A percentile compares a stretch with the other conserved stretches of the same genome.
phyloP scores from a whole-genome alignment of 192 early-diverging fungal species.

The Backusella australiensis region DNA sequence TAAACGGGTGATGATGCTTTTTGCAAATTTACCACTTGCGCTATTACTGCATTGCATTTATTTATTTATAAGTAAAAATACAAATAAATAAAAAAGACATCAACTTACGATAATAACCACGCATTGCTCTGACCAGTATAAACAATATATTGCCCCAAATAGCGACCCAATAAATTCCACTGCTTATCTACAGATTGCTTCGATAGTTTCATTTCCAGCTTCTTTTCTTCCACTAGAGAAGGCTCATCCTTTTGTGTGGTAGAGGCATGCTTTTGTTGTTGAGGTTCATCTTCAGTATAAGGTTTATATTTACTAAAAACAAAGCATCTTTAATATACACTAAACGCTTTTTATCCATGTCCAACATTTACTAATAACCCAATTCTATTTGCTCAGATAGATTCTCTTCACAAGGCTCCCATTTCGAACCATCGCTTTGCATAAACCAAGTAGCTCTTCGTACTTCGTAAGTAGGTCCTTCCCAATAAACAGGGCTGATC shows the following conservation, averaged over 20 bases:
- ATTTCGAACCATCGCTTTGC: conserved; percentile 58
- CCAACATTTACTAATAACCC: conserved; percentile 58
- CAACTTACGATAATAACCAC: conserved; percentile 52
- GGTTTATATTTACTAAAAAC: conserved; percentile 29
- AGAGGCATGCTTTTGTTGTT: not conserved
- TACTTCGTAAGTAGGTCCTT: conserved; percentile 78
- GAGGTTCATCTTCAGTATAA: conserved; percentile 14
- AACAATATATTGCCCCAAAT: conserved; percentile 71
- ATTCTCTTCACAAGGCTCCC: conserved; percentile 81
- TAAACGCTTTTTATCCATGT: no score
- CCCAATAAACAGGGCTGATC: conserved; percentile 75
- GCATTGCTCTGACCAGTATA: conserved; percentile 64
- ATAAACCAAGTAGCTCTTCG: conserved; percentile 85
- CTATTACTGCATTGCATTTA: conserved; percentile 18
- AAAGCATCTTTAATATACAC: not conserved
- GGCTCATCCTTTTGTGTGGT: not conserved
- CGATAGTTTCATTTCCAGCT: conserved; percentile 26
- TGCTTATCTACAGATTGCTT: conserved; percentile 49
- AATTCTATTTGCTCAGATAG: conserved; percentile 77
- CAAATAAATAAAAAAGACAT: not conserved
- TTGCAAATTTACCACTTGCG: conserved; percentile 35
- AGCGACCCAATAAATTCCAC: conserved; percentile 78
- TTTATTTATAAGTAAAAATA: not conserved
- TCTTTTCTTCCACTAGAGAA: conserved; percentile 27
- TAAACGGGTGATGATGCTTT: conserved; percentile 57